Conservation (phyloP, 2,329 filamentous ascomycete species). For the Uncinocarpus reesii region DNA sequence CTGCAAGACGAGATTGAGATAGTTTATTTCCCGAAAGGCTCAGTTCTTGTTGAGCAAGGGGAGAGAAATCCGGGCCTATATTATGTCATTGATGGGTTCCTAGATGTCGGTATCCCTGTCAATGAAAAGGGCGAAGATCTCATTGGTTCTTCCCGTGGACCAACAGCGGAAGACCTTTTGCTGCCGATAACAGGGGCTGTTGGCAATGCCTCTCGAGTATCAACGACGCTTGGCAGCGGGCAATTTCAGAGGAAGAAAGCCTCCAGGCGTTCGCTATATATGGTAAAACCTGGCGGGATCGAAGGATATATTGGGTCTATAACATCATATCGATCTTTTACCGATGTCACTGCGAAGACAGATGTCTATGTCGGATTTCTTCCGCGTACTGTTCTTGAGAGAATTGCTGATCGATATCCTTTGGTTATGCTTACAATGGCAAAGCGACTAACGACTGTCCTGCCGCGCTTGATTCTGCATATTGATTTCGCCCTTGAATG, state of each 20-base stretch:
- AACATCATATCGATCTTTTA: constrained; percentile 90
- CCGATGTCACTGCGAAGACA: constrained; percentile 93
- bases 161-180: constrained; percentile 32
- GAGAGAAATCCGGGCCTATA: constrained; percentile 94
- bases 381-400: constrained; percentile 71
- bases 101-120: constrained; percentile 80
- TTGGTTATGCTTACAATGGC: constrained; percentile 92
- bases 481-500: constrained; percentile 98
- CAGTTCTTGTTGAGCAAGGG: constrained; percentile 88
- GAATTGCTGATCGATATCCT: constrained; percentile 85
- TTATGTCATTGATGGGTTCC: constrained; percentile 93
- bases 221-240: constrained; percentile 20
- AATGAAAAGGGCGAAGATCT: constrained; percentile 47
- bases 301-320: constrained; percentile 92
- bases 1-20: constrained; percentile 90
- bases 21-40: constrained; percentile 90
- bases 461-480: constrained; percentile 82
- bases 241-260: constrained; percentile 33
- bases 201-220: constrained; percentile 34
- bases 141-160: constrained; percentile 27
- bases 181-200: constrained; percentile 38
- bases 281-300: constrained; percentile 88
- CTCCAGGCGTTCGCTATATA: constrained; percentile 62
- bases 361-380: constrained; percentile 97
- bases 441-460: constrained; percentile 77